Conservation (phyloP, 1,139 yeast genomes). For the Eremothecium gossypii region DNA sequence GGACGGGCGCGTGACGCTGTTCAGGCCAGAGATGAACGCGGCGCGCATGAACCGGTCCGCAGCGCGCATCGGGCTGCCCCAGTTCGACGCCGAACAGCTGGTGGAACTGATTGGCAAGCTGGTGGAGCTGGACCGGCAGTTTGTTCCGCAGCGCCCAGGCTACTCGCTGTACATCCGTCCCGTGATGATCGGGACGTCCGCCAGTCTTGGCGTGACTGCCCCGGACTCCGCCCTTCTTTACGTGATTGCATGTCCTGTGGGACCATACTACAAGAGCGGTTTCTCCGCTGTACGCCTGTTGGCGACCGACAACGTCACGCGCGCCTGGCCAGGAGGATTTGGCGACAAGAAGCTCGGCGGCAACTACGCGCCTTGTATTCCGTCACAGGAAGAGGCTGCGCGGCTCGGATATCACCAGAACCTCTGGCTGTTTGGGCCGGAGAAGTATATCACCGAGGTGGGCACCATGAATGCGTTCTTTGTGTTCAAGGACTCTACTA, state of each 20-base stretch:
- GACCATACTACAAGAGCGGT: slow-evolving; percentile 83
- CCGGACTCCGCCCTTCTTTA: slow-evolving; percentile 76
- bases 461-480: slow-evolving; percentile 96
- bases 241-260: slow-evolving; percentile 91
- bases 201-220: slow-evolving; percentile 71
- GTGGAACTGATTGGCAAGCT: slow-evolving; percentile 66
- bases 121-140: slow-evolving; percentile 59
- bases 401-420: slow-evolving; percentile 86
- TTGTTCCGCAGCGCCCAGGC: slow-evolving; percentile 79
- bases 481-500: slow-evolving; percentile 56
- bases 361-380: slow-evolving; percentile 90
- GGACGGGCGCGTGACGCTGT: slow-evolving; percentile 63
- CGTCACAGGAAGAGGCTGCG: slow-evolving; percentile 85
- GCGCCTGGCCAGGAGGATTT: slow-evolving; percentile 99
- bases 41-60: slow-evolving; percentile 83
- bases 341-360: slow-evolving; percentile 96
- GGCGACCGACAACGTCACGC: slow-evolving; percentile 89
- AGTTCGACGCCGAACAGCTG: slow-evolving; percentile 70
- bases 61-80: slow-evolving; percentile 76
- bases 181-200: slow-evolving; percentile 84
- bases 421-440: slow-evolving; percentile 91
- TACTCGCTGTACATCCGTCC: slow-evolving; percentile 91
- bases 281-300: slow-evolving; percentile 90
- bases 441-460: slow-evolving; percentile 84
- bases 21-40: slow-evolving; percentile 91